Evolutionary conservation across 352 stramenopile genomes (phyloP).

Genomic region (Globisporangium cylindrosporum): DNA sequence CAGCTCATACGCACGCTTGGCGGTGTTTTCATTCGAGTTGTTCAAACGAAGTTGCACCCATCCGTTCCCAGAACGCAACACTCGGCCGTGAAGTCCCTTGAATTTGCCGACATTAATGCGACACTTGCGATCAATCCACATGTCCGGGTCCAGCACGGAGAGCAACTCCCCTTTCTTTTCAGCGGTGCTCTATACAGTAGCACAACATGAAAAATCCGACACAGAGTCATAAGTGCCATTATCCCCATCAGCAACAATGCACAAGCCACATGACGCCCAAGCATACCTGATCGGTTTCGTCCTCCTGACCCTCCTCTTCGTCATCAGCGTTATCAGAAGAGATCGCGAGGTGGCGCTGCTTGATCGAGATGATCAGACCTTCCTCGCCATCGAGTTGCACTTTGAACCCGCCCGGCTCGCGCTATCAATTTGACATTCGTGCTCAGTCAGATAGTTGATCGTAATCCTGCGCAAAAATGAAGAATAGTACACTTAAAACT

Average conservation of each 20-base stretch:
- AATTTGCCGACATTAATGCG: slow-evolving; percentile 90
- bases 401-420: slow-evolving; percentile 30
- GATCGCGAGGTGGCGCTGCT: slow-evolving; percentile 46
- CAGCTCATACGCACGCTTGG: slow-evolving; percentile 85
- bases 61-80: slow-evolving; percentile 83
- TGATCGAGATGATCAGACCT: slow-evolving; percentile 45
- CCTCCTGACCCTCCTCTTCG: slow-evolving; percentile 34
- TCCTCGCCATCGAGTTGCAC: slow-evolving; percentile 61
- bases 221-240: background rate
- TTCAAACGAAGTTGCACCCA: slow-evolving; percentile 84
- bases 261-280: background rate
- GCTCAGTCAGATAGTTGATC: background rate
- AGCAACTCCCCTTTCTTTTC: slow-evolving; percentile 59
- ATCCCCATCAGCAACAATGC: background rate
- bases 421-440: slow-evolving; percentile 5
- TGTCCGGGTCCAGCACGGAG: slow-evolving; percentile 78
- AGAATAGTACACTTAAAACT: slow-evolving; percentile 9
- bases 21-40: slow-evolving; percentile 83
- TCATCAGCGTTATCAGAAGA: slow-evolving; percentile 29
- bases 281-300: slow-evolving; percentile 25
- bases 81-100: slow-evolving; percentile 66
- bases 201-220: background rate
- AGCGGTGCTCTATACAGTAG: slow-evolving; percentile 13
- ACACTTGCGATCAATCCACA: slow-evolving; percentile 87
- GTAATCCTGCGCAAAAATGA: background rate